Conservation (phyloP, 2,329 filamentous ascomycete genomes). For the Hymenoscyphus scutula region DNA sequence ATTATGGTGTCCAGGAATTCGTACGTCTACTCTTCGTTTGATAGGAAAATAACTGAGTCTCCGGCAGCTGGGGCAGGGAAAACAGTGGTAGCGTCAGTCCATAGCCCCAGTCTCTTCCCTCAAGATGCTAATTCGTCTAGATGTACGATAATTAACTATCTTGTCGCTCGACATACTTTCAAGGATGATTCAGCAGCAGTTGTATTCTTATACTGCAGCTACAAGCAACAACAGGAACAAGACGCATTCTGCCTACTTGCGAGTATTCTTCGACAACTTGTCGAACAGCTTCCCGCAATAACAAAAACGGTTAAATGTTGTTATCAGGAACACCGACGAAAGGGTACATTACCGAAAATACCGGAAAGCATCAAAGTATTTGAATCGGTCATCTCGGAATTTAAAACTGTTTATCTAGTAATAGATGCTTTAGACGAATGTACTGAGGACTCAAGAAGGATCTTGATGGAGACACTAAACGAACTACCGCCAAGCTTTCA, state of each 20-base stretch:
- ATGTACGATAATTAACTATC: not conserved
- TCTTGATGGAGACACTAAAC: not conserved
- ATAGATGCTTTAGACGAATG: not conserved
- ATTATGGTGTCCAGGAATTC: not conserved
- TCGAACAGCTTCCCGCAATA: not conserved
- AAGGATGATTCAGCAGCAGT: not conserved
- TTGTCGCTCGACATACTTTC: not conserved
- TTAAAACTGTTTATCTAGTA: not conserved
- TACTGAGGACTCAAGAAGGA: not conserved
- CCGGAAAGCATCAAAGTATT: not conserved
- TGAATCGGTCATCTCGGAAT: not conserved
- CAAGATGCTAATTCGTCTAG: not conserved
- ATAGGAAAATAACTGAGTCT: not conserved
- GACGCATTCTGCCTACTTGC: not conserved
- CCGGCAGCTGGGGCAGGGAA: not conserved
- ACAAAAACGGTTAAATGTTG: not conserved
- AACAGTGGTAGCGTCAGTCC: not conserved
- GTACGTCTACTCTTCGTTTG: not conserved
- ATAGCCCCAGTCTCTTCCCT: not conserved
- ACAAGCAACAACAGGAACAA: not conserved
- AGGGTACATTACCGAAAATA: not conserved
- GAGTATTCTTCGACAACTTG: not conserved
- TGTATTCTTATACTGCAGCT: not conserved
- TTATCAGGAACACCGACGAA: not conserved
- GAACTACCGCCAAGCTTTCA: not conserved